Evolutionary conservation across 2,329 filamentous ascomycete genomes (phyloP).

Genomic region (Cercospora berteroae): DNA sequence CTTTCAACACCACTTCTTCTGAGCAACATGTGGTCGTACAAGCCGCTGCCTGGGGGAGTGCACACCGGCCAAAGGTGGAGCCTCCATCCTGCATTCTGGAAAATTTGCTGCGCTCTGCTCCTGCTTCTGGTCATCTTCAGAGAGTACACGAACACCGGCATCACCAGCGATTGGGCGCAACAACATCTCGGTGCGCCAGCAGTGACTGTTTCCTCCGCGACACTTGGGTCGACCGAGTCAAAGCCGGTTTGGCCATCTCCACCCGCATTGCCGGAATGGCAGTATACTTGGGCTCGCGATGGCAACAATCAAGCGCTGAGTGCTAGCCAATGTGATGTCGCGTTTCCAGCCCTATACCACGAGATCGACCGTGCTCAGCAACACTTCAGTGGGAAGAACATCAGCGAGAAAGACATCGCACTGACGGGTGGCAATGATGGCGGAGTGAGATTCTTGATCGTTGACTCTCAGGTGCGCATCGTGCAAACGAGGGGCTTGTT

Average conservation of each 20-base stretch:
- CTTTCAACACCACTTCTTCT: background rate
- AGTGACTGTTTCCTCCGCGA: background rate
- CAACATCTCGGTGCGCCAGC: background rate
- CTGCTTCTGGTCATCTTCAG: background rate
- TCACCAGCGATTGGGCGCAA: background rate
- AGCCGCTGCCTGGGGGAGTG: background rate
- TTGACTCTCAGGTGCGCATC: constrained; percentile 25
- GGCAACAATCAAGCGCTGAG: constrained; percentile 33
- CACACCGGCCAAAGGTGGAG: background rate
- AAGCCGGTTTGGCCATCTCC: background rate
- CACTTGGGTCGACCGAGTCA: background rate
- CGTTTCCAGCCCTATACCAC: constrained; percentile 36
- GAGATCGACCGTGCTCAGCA: constrained; percentile 35
- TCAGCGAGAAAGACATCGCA: constrained; percentile 17
- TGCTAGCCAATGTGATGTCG: constrained; percentile 32
- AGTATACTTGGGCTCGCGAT: constrained; percentile 29
- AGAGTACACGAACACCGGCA: background rate
- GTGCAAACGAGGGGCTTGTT: constrained; percentile 19
- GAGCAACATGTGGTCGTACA: constrained; percentile 4
- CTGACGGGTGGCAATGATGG: constrained; percentile 42
- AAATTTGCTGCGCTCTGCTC: background rate
- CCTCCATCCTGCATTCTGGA: background rate
- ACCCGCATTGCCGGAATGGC: constrained; percentile 12
- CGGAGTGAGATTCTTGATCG: constrained; percentile 22
- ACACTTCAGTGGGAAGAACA: constrained; percentile 7